phyloP scores from a whole-genome alignment of 768 basidiomycete genomes.

The Ephemerocybe angulata region DNA sequence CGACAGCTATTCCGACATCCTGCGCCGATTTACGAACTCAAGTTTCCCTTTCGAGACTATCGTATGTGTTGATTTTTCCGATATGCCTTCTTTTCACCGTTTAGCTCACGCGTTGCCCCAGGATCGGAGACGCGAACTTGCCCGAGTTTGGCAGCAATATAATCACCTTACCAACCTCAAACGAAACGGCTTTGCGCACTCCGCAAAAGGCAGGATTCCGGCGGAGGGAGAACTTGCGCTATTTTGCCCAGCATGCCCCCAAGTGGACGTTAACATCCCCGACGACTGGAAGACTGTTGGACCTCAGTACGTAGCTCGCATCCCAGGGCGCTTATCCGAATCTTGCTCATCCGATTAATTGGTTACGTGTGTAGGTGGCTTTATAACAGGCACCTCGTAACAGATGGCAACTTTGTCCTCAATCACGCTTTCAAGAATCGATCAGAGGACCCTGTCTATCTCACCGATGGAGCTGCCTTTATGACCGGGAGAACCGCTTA shows the following conservation, averaged over 20 bases:
- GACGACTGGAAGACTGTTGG: conserved; percentile 15
- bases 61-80: not conserved
- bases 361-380: not conserved
- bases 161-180: conserved; percentile 12
- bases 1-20: not conserved
- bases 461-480: not conserved
- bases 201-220: not conserved
- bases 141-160: too few relatives aligned
- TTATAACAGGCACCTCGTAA: not conserved
- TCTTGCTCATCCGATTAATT: too few relatives aligned
- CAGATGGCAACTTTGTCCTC: conserved; percentile 5
- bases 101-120: too few relatives aligned
- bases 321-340: too few relatives aligned
- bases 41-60: not conserved
- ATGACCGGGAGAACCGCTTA: not conserved
- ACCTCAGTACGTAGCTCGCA: conserved; percentile 1
- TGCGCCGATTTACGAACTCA: not conserved
- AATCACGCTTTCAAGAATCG: not conserved
- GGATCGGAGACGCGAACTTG: too few relatives aligned
- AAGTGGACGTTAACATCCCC: conserved; percentile 23
- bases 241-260: conserved; percentile 26
- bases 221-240: not conserved
- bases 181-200: conserved; percentile 15
- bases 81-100: conserved; percentile 8
- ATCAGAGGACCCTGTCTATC: not conserved